Evolutionary conservation across 305 asterid species (phyloP), one percentile per base, ranked within the genome.

Genomic region (Fraxinus sp.): DNA sequence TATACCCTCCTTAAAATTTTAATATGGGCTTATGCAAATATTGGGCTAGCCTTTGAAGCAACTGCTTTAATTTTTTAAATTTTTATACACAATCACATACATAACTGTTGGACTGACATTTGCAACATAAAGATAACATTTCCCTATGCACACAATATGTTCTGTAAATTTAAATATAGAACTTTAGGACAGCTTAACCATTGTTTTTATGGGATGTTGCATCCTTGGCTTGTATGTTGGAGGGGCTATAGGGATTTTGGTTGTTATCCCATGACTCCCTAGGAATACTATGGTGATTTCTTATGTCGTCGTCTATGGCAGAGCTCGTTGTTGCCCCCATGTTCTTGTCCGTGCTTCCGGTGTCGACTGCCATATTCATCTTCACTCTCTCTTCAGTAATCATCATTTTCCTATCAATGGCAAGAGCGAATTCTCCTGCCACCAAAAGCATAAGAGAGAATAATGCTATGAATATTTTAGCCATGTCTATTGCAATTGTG

Each of bases 251-350:
- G 6, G 85, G 87, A 55, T 77, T 80, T 28, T 74, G 83, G 80
- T 66, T 75, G 74, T 59, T 71, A 18, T 86, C 91, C 92, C 94
- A 91, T 3, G 86, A 72, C 5, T 75, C 72, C 84, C 91, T 88
- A 24, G 92, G 94, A 85, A 91, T 89, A 7, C 76, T 41, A 39
- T 87, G 94, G 85, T 91, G 94, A 80, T 91, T 91, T 32, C 35
- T 32, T 32, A 32, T 32, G 35, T 32, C 35, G 35, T 32, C 35
- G 35, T 32, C 73, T 9, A 4, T 46, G 36, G 30, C 64, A 3
- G 77, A 22, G 1, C 55, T 59, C 70, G 8, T 3, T 20, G 41
- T 64, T 10, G 28, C 77, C 52, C 57, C 7, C 5, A 10, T 37
- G 57, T 78, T 81, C 13, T 64, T 30, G 66, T 22, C 62, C 26